These are phyloP conservation scores for Ceratocystis harringtonii DNA, from an alignment of 2,329 filamentous ascomycete genomes.

Conservation along the genomic window DNA sequence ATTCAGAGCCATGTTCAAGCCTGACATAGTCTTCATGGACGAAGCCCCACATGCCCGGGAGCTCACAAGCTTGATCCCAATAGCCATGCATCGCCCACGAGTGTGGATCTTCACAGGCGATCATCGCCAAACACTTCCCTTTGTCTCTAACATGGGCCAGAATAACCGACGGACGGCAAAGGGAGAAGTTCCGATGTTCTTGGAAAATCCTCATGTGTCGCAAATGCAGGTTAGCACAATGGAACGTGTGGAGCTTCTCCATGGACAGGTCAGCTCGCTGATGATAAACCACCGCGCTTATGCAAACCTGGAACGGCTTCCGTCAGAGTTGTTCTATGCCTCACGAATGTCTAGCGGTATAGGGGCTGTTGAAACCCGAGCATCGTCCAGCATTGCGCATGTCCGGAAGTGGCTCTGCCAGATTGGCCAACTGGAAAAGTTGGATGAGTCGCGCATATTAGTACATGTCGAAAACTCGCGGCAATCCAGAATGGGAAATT, in stretches of 20 bases:
- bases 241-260: slow-evolving; percentile 26
- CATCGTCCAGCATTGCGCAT: slow-evolving; percentile 21
- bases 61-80: slow-evolving; percentile 31
- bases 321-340: slow-evolving; percentile 30
- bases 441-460: slow-evolving; percentile 27
- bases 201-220: slow-evolving; percentile 24
- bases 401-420: slow-evolving; percentile 23
- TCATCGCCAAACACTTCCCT: slow-evolving; percentile 32
- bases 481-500: slow-evolving; percentile 23
- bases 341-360: slow-evolving; percentile 24
- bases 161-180: background rate
- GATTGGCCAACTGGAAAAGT: slow-evolving; percentile 18
- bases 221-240: slow-evolving; percentile 27
- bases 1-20: slow-evolving; percentile 45
- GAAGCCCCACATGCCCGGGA: slow-evolving; percentile 41
- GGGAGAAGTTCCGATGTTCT: slow-evolving; percentile 10
- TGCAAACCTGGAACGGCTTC: slow-evolving; percentile 28
- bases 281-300: slow-evolving; percentile 27
- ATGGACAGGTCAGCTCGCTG: slow-evolving; percentile 24
- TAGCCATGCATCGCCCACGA: slow-evolving; percentile 30
- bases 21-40: slow-evolving; percentile 74
- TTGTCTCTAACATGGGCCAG: slow-evolving; percentile 23
- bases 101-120: slow-evolving; percentile 34
- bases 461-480: slow-evolving; percentile 22
- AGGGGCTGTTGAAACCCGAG: slow-evolving; percentile 20